Conservation (phyloP, 78 protist genomes). For the Emiliania huxleyi region DNA sequence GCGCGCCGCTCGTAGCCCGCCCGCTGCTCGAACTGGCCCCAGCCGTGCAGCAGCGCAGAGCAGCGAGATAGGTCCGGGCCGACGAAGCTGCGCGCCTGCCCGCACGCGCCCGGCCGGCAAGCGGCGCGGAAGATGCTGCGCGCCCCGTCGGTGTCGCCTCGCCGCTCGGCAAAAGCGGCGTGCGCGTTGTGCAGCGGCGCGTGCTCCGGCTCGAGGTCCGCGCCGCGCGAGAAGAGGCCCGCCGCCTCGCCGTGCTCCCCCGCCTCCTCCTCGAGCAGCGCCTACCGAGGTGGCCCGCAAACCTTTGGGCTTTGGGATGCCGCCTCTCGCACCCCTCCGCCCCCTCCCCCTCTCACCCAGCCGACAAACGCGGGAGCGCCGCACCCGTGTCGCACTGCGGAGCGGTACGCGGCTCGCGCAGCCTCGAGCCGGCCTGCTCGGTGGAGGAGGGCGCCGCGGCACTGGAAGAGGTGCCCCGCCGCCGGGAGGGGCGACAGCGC, state of each 20-base stretch:
- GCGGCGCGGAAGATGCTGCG: background rate
- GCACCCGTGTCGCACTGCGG: background rate
- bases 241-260: background rate
- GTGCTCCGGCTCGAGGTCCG: background rate
- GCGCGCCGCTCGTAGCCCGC: background rate
- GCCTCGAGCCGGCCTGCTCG: background rate
- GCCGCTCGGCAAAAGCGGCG: background rate
- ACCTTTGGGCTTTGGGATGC: no score
- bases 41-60: slow-evolving; percentile 6
- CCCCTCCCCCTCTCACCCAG: no score
- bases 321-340: no score
- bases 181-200: slow-evolving; percentile 10
- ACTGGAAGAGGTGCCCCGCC: background rate
- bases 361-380: background rate
- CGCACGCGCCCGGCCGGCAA: background rate
- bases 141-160: background rate
- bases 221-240: background rate
- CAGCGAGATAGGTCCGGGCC: no score
- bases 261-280: background rate
- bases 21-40: background rate
- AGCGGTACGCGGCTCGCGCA: background rate
- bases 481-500: background rate
- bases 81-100: no score
- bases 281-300: no score
- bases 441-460: background rate